Percentiles rank a stretch among this genome's conserved stretches.
Evolutionary conservation across 805 yeast species (phyloP).

Genomic region (Ogataea sp.): DNA sequence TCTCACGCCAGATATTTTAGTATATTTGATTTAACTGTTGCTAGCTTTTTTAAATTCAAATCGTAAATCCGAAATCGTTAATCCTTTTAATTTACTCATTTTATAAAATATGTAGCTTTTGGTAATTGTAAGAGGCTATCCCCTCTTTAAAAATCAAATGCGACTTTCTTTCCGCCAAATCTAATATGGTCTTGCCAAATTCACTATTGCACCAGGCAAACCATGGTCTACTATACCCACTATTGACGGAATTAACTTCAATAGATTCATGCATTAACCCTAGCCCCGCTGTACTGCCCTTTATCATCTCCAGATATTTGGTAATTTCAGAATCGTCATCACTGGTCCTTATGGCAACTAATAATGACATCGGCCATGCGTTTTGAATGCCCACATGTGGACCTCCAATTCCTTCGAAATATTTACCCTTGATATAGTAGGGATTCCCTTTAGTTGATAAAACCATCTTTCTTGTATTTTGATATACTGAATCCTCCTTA

Average conservation of each 20-base stretch:
- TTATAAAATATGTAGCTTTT: too few relatives aligned
- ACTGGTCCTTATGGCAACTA: conserved; percentile 67
- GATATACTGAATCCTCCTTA: conserved; percentile 49
- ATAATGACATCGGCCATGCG: conserved; percentile 91
- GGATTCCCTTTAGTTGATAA: conserved; percentile 68
- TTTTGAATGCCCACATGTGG: conserved; percentile 77
- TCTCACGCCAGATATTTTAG: too few relatives aligned
- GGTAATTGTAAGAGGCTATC: too few relatives aligned
- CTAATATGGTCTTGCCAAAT: conserved; percentile 79
- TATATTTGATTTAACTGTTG: too few relatives aligned
- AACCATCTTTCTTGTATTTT: conserved; percentile 74
- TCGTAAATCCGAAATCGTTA: too few relatives aligned
- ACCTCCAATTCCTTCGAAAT: conserved; percentile 78
- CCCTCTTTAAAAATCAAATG: conserved; percentile 58
- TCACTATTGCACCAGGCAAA: conserved; percentile 93
- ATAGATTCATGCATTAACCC: conserved; percentile 85
- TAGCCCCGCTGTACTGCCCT: conserved; percentile 58
- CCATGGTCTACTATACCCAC: conserved; percentile 74
- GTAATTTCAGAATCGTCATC: conserved; percentile 63
- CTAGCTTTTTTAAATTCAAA: too few relatives aligned
- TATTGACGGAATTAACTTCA: conserved; percentile 48
- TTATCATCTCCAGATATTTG: conserved; percentile 38
- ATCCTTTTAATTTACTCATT: too few relatives aligned
- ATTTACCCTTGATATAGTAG: conserved; percentile 54
- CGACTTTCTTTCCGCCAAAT: conserved; percentile 67